Percentiles rank a stretch among this genome's conserved stretches.
These are phyloP conservation scores for Cordyceps militaris DNA, from an alignment of 2,329 filamentous ascomycete genomes.

Conservation along the genomic window DNA sequence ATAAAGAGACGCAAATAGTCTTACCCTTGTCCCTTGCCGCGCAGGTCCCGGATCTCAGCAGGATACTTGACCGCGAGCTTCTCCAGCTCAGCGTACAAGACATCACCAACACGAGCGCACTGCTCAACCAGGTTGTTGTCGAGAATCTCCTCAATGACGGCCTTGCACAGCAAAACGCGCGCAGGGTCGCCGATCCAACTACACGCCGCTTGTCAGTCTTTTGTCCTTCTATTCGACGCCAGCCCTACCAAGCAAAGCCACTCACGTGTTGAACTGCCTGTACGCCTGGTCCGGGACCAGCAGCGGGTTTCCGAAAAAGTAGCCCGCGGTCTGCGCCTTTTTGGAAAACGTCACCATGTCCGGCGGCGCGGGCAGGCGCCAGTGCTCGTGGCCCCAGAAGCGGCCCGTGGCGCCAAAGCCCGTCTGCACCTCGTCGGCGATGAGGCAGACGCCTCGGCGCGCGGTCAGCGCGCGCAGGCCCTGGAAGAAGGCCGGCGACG, in stretches of 20 bases:
- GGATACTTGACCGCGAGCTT: slow-evolving; percentile 59
- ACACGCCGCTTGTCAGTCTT: background rate
- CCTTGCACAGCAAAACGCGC: slow-evolving; percentile 68
- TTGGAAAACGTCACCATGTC: slow-evolving; percentile 88
- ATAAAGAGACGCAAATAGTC: background rate
- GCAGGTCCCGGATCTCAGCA: slow-evolving; percentile 62
- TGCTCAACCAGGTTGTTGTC: slow-evolving; percentile 61
- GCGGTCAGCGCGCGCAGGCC: slow-evolving; percentile 66
- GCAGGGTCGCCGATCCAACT: slow-evolving; percentile 71
- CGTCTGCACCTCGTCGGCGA: slow-evolving; percentile 80
- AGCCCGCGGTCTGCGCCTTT: slow-evolving; percentile 79
- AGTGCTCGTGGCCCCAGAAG: slow-evolving; percentile 85
- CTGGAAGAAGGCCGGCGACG: slow-evolving; percentile 70
- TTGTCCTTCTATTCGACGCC: background rate
- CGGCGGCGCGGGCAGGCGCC: slow-evolving; percentile 62
- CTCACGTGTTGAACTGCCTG: slow-evolving; percentile 70
- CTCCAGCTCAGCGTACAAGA: slow-evolving; percentile 60
- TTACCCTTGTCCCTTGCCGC: slow-evolving; percentile 53
- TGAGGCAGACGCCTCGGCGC: slow-evolving; percentile 63
- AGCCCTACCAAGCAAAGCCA: background rate
- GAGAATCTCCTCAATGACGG: slow-evolving; percentile 69
- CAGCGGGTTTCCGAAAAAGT: slow-evolving; percentile 71
- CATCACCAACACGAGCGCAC: slow-evolving; percentile 57
- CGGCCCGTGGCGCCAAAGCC: slow-evolving; percentile 79
- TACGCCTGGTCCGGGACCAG: slow-evolving; percentile 75